Percentiles rank a stretch among this genome's conserved stretches.
These are phyloP conservation scores for Nannochloropsis gaditana DNA, from an alignment of 108 stramenopile species.

Conservation along the genomic window DNA sequence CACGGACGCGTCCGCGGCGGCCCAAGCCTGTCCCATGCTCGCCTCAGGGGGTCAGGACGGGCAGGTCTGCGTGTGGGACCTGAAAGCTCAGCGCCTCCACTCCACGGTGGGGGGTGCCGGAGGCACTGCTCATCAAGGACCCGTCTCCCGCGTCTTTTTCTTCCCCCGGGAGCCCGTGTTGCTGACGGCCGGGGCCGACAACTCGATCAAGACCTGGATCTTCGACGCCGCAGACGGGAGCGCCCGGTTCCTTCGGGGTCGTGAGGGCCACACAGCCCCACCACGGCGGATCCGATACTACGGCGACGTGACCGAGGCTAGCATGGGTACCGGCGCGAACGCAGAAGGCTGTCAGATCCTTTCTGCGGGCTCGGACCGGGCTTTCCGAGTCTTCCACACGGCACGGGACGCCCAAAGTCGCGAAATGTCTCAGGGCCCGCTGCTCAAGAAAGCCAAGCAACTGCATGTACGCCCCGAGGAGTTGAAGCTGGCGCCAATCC, in stretches of 20 bases:
- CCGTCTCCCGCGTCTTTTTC: neutral
- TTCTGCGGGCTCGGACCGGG: constrained; percentile 44
- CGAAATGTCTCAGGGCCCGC: constrained; percentile 51
- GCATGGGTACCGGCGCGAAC: constrained; percentile 47
- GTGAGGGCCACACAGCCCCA: constrained; percentile 43
- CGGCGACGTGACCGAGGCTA: constrained; percentile 50
- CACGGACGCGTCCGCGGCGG: constrained; percentile 28
- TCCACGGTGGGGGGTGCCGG: constrained; percentile 37
- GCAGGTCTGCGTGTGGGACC: constrained; percentile 55
- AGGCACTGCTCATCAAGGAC: constrained; percentile 25
- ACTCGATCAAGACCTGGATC: constrained; percentile 52
- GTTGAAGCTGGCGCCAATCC: constrained; percentile 47
- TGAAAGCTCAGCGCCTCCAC: constrained; percentile 46
- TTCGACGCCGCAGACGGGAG: constrained; percentile 52
- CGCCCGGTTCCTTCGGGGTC: constrained; percentile 43
- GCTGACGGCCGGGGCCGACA: constrained; percentile 49
- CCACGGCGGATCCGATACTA: constrained; percentile 46
- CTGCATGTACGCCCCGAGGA: constrained; percentile 28
- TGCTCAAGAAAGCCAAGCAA: constrained; percentile 26
- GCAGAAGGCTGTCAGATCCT: constrained; percentile 45
- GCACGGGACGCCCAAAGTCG: constrained; percentile 49
- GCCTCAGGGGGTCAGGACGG: constrained; percentile 46
- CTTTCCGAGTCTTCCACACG: constrained; percentile 53
- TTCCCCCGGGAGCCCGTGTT: constrained; percentile 49
- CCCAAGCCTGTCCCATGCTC: constrained; percentile 40